phyloP scores from a whole-genome alignment of 257 asterid genomes.

The Rauvolfia tetraphylla region DNA sequence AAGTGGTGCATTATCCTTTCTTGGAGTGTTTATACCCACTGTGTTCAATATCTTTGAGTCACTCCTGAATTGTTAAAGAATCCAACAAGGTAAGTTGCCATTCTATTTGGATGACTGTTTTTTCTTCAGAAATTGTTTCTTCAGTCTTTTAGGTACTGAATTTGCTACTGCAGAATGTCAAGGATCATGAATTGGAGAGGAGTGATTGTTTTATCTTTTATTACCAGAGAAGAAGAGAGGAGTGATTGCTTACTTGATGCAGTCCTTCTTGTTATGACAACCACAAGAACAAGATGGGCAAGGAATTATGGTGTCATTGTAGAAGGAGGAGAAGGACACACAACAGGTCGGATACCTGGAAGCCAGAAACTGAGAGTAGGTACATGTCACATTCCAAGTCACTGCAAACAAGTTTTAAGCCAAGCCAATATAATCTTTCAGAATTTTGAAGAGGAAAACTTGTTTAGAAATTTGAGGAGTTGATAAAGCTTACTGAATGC shows the following conservation, averaged over 20 bases:
- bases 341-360: conserved; percentile 64
- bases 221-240: no score
- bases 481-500: conserved; percentile 41
- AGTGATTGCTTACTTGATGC: conserved; percentile 45
- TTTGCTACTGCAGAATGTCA: background rate
- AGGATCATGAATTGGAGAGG: background rate
- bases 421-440: background rate
- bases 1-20: conserved; percentile 52
- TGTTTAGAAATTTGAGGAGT: background rate
- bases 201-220: conserved; percentile 19
- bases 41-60: conserved; percentile 40
- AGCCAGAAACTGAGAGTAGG: conserved; percentile 58
- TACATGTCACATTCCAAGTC: conserved; percentile 88
- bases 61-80: conserved; percentile 33
- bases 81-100: background rate
- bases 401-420: conserved; percentile 34
- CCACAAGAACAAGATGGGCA: conserved; percentile 78
- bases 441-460: background rate
- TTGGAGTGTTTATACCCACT: conserved; percentile 58
- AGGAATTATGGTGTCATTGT: conserved; percentile 61
- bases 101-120: background rate
- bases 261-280: conserved; percentile 52
- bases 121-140: background rate
- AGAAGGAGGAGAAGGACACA: conserved; percentile 75
- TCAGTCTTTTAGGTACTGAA: background rate